Percentiles rank a stretch among this genome's conserved stretches.
These are phyloP conservation scores for Nepenthes gracilis DNA, from an alignment of 148 eudicot genomes.

Conservation along the genomic window DNA sequence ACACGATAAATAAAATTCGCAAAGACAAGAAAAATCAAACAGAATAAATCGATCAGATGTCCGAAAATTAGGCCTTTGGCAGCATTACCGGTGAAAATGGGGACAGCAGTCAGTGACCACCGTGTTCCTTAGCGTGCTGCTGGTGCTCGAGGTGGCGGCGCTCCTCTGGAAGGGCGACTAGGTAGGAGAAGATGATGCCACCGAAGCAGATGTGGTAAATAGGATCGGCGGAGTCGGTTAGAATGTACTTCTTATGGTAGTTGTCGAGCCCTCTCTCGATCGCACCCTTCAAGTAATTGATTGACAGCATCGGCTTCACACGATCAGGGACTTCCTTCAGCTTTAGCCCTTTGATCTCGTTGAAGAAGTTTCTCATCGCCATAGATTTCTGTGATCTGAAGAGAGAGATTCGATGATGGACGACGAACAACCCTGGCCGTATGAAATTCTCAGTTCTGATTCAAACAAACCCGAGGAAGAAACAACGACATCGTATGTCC, in stretches of 20 bases:
- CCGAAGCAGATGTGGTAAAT: constrained; percentile 77
- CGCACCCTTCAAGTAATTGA: constrained; percentile 23
- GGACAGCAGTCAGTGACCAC: constrained; percentile 6
- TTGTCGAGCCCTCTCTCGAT: constrained; percentile 44
- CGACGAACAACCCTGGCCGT: too few species aligned
- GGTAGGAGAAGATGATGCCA: constrained; percentile 81
- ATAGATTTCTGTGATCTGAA: too few species aligned
- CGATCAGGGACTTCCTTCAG: constrained; percentile 56
- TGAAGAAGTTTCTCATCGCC: constrained; percentile 25
- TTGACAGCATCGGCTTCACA: constrained; percentile 41
- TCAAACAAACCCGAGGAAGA: too few species aligned
- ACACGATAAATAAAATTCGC: too few species aligned
- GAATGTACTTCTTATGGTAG: constrained; percentile 73
- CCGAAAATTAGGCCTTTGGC: too few species aligned
- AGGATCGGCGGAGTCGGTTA: constrained; percentile 49
- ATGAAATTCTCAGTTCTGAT: too few species aligned
- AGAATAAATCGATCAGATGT: too few species aligned
- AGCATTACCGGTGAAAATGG: neutral
- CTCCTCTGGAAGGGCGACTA: constrained; percentile 90
- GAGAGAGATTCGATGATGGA: too few species aligned
- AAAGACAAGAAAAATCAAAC: neutral
- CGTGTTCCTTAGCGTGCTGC: constrained; percentile 54
- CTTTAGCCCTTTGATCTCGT: constrained; percentile 54
- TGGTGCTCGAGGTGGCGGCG: constrained; percentile 81
- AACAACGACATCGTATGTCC: too few species aligned